phyloP scores from a whole-genome alignment of 345 rosid species.

The Eucalyptus lansdowneana region DNA sequence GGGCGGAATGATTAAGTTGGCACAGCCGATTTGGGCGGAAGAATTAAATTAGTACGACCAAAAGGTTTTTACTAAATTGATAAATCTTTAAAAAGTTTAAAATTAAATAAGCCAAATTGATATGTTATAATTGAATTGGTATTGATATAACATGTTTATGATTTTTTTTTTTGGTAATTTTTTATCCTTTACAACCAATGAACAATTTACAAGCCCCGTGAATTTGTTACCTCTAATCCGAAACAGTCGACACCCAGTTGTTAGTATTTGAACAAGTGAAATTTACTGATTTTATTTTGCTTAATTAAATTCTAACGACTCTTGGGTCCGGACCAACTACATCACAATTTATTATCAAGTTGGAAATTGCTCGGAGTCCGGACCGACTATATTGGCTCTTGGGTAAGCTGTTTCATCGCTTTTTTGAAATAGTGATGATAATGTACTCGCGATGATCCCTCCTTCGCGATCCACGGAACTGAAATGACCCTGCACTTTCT shows the following conservation, averaged over 20 bases:
- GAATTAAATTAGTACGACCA: too few relatives aligned
- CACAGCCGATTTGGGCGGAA: too few relatives aligned
- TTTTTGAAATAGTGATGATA: not conserved
- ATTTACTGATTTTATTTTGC: not conserved
- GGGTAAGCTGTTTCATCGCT: not conserved
- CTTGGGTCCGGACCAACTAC: not conserved
- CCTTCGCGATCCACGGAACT: not conserved
- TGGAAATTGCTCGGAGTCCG: rapidly evolving
- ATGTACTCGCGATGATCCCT: not conserved
- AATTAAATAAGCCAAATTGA: too few relatives aligned
- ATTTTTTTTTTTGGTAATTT: too few relatives aligned
- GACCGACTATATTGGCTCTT: not conserved
- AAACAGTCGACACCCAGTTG: not conserved
- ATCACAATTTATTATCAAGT: not conserved
- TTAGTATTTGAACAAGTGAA: not conserved
- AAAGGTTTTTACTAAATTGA: too few relatives aligned
- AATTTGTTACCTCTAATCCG: not conserved
- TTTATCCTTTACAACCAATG: not conserved
- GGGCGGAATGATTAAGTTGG: too few relatives aligned
- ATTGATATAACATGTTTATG: too few relatives aligned
- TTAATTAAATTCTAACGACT: not conserved
- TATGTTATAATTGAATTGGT: not conserved
- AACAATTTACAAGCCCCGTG: not conserved
- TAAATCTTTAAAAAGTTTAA: too few relatives aligned
- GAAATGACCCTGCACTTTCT: not conserved